Conservation (phyloP, 768 basidiomycete genomes). For the Psilocybe sp. region DNA sequence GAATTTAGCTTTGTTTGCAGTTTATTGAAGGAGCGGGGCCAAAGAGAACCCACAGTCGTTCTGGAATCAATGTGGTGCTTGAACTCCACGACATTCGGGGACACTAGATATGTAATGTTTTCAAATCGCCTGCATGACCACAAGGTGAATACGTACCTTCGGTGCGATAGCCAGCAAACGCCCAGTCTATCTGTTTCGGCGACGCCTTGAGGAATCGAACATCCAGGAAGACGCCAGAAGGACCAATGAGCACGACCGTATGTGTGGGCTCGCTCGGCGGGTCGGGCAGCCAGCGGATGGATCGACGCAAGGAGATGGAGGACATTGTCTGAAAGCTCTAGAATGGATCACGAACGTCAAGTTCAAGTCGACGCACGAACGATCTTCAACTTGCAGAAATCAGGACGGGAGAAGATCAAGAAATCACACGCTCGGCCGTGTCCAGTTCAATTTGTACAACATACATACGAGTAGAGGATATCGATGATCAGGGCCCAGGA, state of each 20-base stretch:
- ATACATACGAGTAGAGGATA: not conserved
- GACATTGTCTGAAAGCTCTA: not conserved
- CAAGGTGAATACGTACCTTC: constrained; percentile 10
- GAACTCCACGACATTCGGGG: constrained; percentile 8
- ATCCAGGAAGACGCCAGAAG: constrained; percentile 31
- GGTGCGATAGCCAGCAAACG: constrained; percentile 33
- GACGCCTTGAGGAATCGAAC: constrained; percentile 29
- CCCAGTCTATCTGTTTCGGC: constrained; percentile 31
- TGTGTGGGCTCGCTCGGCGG: constrained; percentile 30
- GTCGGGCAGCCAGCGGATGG: constrained; percentile 33
- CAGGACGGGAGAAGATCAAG: too few species aligned
- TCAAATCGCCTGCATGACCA: too few species aligned
- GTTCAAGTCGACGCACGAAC: not conserved
- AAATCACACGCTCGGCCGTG: too few species aligned
- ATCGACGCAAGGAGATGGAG: constrained; percentile 9
- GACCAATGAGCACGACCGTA: constrained; percentile 31
- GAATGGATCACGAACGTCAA: not conserved
- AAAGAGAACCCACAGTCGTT: constrained; percentile 9
- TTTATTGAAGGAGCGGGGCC: too few species aligned
- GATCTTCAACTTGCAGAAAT: not conserved
- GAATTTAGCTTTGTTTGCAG: too few species aligned
- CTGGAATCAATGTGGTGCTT: constrained; percentile 12
- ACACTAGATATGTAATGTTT: constrained; percentile 1
- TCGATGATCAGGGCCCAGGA: constrained; percentile 10
- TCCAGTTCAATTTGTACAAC: too few species aligned